Evolutionary conservation across 2,329 filamentous ascomycete species (phyloP).

Genomic region (Fusarium concolor): DNA sequence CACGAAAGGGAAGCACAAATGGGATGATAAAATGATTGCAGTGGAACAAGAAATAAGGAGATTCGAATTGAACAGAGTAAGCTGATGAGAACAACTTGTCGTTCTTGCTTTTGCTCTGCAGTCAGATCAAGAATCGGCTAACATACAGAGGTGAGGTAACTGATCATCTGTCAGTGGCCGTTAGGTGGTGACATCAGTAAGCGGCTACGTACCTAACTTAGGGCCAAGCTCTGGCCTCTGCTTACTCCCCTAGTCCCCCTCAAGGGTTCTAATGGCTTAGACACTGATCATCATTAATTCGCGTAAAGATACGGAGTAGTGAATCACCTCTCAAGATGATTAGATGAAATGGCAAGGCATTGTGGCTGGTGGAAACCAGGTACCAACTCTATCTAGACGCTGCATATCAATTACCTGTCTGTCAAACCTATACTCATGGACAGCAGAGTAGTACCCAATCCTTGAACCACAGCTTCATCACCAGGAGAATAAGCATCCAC

Average conservation of each 20-base stretch:
- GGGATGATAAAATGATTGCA: background rate
- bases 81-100: background rate
- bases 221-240: constrained; percentile 14
- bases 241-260: constrained; percentile 23
- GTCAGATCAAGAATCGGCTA: constrained; percentile 35
- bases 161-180: constrained; percentile 20
- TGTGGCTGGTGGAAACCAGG: constrained; percentile 23
- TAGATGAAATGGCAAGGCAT: constrained; percentile 11
- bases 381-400: constrained; percentile 13
- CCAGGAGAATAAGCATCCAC: constrained; percentile 26
- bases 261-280: constrained; percentile 10
- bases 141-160: background rate
- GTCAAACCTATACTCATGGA: constrained; percentile 1
- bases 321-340: constrained; percentile 12
- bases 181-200: constrained; percentile 38
- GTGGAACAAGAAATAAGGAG: background rate
- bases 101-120: background rate
- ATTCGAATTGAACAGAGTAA: constrained; percentile 1
- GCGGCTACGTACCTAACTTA: constrained; percentile 21
- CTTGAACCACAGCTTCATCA: constrained; percentile 7
- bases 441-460: constrained; percentile 8
- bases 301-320: background rate
- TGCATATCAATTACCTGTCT: background rate
- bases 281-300: background rate
- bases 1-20: constrained; percentile 12